Evolutionary conservation across 1,284 basidiomycete genomes (phyloP).

Genomic region (Pterula multifida): DNA sequence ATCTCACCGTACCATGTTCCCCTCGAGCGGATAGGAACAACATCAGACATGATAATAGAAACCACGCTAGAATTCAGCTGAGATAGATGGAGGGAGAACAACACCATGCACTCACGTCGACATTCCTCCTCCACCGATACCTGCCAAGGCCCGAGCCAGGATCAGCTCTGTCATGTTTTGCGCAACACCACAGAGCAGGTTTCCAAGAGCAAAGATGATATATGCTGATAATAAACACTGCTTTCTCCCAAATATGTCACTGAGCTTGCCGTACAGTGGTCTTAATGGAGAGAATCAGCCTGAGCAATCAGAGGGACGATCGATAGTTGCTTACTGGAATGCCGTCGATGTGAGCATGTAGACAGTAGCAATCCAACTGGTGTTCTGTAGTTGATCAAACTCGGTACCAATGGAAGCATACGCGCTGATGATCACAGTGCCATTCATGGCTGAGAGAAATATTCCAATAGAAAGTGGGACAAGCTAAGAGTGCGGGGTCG

Average conservation of each 20-base stretch:
- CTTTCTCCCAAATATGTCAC: conserved; percentile 56
- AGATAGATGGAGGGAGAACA: neutral
- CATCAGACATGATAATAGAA: conserved; percentile 50
- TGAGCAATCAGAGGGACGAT: neutral
- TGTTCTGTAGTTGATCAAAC: conserved; percentile 48
- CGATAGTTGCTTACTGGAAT: conserved; percentile 36
- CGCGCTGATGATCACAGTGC: conserved; percentile 18
- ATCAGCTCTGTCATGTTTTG: conserved; percentile 45
- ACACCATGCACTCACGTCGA: conserved; percentile 32
- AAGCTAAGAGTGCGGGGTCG: conserved; percentile 44
- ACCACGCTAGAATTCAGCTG: conserved; percentile 28
- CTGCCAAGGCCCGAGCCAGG: conserved; percentile 40
- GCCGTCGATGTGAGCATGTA: conserved; percentile 50
- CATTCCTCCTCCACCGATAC: conserved; percentile 56
- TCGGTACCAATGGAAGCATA: conserved; percentile 54
- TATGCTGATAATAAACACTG: conserved; percentile 45
- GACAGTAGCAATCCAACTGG: conserved; percentile 54
- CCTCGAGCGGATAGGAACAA: conserved; percentile 43
- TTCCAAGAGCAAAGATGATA: conserved; percentile 40
- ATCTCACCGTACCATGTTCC: conserved; percentile 50
- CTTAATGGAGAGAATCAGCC: conserved; percentile 20
- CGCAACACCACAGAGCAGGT: conserved; percentile 39
- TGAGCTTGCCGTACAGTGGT: conserved; percentile 51
- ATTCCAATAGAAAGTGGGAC: conserved; percentile 46
- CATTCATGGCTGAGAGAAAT: conserved; percentile 41